Percentiles rank a stretch among this genome's conserved stretches.
Evolutionary conservation across 2,329 filamentous ascomycete species (phyloP).

Genomic region (Periglandula ipomoeae): DNA sequence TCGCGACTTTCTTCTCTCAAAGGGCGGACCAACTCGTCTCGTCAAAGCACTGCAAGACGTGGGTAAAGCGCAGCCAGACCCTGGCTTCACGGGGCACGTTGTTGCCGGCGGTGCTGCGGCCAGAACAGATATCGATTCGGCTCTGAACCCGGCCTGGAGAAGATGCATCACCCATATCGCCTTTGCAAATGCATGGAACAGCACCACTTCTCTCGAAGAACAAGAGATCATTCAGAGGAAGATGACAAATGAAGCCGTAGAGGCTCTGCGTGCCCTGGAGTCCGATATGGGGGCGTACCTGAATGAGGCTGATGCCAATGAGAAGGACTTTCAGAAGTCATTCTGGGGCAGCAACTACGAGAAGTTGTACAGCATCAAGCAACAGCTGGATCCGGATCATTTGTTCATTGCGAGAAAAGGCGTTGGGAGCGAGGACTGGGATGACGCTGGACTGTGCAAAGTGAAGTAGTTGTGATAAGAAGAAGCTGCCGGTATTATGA

Average conservation of each 20-base stretch:
- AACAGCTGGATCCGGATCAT: conserved; percentile 24
- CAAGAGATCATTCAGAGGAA: conserved; percentile 11
- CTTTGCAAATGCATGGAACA: conserved; percentile 17
- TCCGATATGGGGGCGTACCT: conserved; percentile 19
- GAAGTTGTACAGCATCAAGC: conserved; percentile 24
- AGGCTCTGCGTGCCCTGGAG: conserved; percentile 15
- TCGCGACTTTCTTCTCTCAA: conserved; percentile 18
- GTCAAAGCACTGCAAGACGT: conserved; percentile 14
- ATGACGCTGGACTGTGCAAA: conserved; percentile 9
- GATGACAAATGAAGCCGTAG: conserved; percentile 18
- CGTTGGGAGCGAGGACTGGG: conserved; percentile 29
- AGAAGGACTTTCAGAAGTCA: conserved; percentile 25
- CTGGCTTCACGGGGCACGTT: conserved; percentile 13
- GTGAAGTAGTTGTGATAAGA: not conserved
- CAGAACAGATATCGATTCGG: conserved; percentile 22
- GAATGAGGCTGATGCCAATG: conserved; percentile 26
- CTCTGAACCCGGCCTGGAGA: conserved; percentile 32
- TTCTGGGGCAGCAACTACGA: conserved; percentile 28
- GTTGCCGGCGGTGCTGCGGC: conserved; percentile 9
- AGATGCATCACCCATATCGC: conserved; percentile 26
- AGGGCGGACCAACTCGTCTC: conserved; percentile 14
- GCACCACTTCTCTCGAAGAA: conserved; percentile 6
- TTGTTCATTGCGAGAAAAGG: conserved; percentile 27
- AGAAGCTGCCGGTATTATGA: no score
- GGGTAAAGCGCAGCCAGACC: conserved; percentile 4